A percentile compares a stretch with the other conserved stretches of the same genome.
These are phyloP conservation scores for Artemisia annua DNA, from an alignment of 129 eudicot species.

Conservation along the genomic window DNA sequence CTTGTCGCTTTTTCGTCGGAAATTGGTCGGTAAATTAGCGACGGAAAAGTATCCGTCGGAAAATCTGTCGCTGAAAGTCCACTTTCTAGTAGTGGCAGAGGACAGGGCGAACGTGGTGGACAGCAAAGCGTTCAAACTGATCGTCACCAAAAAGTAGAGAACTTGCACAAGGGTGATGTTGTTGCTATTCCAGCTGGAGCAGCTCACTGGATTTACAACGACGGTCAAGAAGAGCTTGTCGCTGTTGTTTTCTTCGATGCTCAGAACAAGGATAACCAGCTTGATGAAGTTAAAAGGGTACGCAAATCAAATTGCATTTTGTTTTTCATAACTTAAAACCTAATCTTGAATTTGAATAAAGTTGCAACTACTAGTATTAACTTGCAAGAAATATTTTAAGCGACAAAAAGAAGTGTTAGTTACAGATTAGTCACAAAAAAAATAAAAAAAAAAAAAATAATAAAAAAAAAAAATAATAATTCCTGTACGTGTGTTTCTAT, in stretches of 20 bases:
- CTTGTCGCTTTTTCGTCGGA: no score
- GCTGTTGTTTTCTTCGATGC: slow-evolving; percentile 46
- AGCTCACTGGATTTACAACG: slow-evolving; percentile 66
- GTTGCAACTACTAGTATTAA: no score
- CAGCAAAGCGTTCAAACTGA: slow-evolving; percentile 30
- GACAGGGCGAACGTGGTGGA: not conserved
- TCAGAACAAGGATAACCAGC: slow-evolving; percentile 59
- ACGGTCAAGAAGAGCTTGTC: slow-evolving; percentile 50
- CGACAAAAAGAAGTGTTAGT: no score
- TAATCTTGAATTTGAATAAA: not conserved
- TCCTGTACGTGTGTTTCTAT: no score
- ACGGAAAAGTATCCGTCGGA: no score
- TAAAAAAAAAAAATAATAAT: no score
- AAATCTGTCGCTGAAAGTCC: no score
- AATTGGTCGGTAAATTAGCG: no score
- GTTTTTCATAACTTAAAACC: not conserved
- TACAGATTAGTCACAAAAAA: no score
- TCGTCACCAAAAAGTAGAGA: slow-evolving; percentile 54
- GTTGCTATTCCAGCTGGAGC: slow-evolving; percentile 64
- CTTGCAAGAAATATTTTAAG: no score
- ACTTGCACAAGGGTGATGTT: slow-evolving; percentile 49
- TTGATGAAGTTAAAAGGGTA: slow-evolving; percentile 56
- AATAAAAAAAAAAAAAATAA: no score
- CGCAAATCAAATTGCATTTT: not conserved
- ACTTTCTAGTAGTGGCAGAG: no score